These are phyloP conservation scores for Aspergillus sp. DNA, from an alignment of 2,329 filamentous ascomycete genomes.

Conservation along the genomic window DNA sequence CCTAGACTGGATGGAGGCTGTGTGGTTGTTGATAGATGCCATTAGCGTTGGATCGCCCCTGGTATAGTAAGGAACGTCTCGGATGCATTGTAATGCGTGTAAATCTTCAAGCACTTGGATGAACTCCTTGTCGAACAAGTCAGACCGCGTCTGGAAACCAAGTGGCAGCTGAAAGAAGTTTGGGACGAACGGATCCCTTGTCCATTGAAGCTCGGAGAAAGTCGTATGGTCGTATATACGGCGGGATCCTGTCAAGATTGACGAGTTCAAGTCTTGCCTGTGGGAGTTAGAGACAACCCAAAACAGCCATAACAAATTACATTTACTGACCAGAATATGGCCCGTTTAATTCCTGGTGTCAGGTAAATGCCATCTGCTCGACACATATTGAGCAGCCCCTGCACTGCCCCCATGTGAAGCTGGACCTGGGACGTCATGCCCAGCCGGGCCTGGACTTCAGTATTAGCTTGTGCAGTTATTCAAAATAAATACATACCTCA, in stretches of 20 bases:
- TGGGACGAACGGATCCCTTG: neutral
- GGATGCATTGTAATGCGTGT: conserved; percentile 4
- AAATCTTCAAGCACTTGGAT: neutral
- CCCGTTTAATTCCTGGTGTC: conserved; percentile 3
- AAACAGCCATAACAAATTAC: too few species aligned
- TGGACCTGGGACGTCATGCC: neutral
- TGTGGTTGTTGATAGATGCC: conserved; percentile 4
- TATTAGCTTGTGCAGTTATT: neutral
- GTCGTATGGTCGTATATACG: conserved; percentile 1
- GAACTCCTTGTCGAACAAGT: neutral
- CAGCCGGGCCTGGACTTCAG: neutral
- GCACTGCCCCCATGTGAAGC: conserved; percentile 7
- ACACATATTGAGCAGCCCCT: neutral
- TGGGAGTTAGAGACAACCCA: neutral
- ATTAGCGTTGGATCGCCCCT: neutral
- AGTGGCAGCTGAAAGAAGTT: neutral
- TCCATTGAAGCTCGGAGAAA: neutral
- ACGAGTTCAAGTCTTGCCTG: conserved; percentile 8
- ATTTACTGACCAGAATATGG: conserved; percentile 1
- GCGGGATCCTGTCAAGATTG: neutral
- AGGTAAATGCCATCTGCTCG: neutral
- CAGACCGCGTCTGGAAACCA: neutral
- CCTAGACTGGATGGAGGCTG: conserved; percentile 2
- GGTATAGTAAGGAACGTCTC: neutral
- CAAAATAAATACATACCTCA: neutral